Base-by-base conservation (phyloP, 176 grass and related monocot genomes). In the Hordeum vulgare region DNA sequence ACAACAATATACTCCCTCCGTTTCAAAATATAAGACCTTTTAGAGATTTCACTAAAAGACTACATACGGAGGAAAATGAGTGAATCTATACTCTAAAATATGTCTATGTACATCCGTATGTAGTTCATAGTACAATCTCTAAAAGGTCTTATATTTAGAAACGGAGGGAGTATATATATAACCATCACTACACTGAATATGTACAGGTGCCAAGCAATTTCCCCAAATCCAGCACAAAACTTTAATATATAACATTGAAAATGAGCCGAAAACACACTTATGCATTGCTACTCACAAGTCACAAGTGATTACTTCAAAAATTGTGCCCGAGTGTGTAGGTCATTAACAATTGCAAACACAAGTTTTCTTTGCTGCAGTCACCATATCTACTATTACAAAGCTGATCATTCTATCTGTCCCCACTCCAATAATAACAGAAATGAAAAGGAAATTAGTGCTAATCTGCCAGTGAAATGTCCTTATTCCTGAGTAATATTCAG, bases 381-480 rank as follows among this genome's bases (percentile, higher is more conserved):
- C 5, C 28, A 58, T 36, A 72, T 72, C 18, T 40, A 18, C 56
- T 15, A 28, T 74, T 64, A 25, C 44, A 82, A 20, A 73, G 3
- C 21, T 28, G 29, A 27, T 27, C 44, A 78, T 23, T 89, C 73
- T 34, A 76, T 7, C 27, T 65, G 66, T 36, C 44, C 28, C 66
- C 53, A 39, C 24, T 37, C 47, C 20, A 57, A 59, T 58, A 15
- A 66, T 27, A 63, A 3, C 45, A 39, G 59, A 78, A 56, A 61
- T 7, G 11, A 28, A 64, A 85, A 45, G 5, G 1, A 31, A 63
- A 67, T 4, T n/a, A 57, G n/a, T 60, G 79, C 44, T 60, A 73
- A 23, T 83, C 66, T 3, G 4, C 34, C 66, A 86, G 74, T 78
- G 34, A 83, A 79, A 77, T n/a, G 33, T 41, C 24, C 23, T 74